Conservation (phyloP, 768 basidiomycete genomes). For the Russula dissimulans region DNA sequence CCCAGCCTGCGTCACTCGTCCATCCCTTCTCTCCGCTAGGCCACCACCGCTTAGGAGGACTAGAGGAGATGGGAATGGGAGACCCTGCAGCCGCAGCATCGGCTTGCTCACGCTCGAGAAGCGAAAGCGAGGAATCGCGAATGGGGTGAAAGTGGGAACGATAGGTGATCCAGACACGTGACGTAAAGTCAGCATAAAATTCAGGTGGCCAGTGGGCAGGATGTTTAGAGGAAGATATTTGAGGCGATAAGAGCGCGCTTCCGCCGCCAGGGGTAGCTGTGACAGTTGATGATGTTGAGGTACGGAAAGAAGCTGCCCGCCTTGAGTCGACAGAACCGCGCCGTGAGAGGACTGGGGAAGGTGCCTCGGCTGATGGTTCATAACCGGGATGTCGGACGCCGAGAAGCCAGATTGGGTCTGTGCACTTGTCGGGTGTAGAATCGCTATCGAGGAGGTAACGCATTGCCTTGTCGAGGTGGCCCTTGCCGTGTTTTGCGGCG, state of each 20-base stretch:
- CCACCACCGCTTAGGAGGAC: constrained; percentile 55
- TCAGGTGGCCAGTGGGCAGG: constrained; percentile 54
- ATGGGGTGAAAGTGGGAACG: constrained; percentile 82
- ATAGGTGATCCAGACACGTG: constrained; percentile 87
- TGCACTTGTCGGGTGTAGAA: constrained; percentile 71
- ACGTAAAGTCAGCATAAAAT: constrained; percentile 86
- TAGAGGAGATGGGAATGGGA: constrained; percentile 20
- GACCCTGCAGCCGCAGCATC: constrained; percentile 21
- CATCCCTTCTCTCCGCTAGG: constrained; percentile 65
- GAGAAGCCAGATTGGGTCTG: constrained; percentile 82
- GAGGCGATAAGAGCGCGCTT: constrained; percentile 26
- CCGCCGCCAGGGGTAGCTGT: constrained; percentile 24
- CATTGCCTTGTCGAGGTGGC: constrained; percentile 74
- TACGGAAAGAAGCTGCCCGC: constrained; percentile 37
- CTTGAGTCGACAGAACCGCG: constrained; percentile 36
- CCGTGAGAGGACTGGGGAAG: constrained; percentile 21
- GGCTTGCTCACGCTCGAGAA: constrained; percentile 29
- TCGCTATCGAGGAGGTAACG: constrained; percentile 89
- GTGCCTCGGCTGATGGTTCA: constrained; percentile 33
- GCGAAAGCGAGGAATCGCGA: constrained; percentile 44
- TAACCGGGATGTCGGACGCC: constrained; percentile 77
- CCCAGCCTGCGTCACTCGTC: constrained; percentile 83
- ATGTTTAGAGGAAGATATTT: constrained; percentile 22
- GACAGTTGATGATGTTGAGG: constrained; percentile 33
- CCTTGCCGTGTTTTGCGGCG: constrained; percentile 65